phyloP scores from a whole-genome alignment of 495 filamentous ascomycete genomes.

The Lentithecium fluviatile region DNA sequence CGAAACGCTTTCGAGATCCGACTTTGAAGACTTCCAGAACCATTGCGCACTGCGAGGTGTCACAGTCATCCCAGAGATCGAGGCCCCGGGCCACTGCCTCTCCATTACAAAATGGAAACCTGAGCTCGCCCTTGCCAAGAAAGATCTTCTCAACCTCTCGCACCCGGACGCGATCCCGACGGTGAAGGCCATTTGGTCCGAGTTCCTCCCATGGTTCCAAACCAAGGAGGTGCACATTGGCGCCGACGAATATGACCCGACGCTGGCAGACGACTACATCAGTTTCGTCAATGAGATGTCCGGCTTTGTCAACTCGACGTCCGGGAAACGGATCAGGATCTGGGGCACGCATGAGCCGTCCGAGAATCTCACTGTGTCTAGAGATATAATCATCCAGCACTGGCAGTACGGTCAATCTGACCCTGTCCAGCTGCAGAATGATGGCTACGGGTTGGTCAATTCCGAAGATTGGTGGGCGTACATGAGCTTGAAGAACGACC shows the following conservation, averaged over 20 bases:
- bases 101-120: slow-evolving; percentile 59
- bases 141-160: slow-evolving; percentile 54
- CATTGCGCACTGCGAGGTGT: slow-evolving; percentile 55
- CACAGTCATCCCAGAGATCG: slow-evolving; percentile 57
- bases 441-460: slow-evolving; percentile 52
- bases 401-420: slow-evolving; percentile 61
- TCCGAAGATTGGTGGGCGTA: slow-evolving; percentile 60
- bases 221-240: slow-evolving; percentile 59
- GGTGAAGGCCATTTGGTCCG: slow-evolving; percentile 54
- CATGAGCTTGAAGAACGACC: slow-evolving; percentile 56
- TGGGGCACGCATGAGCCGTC: slow-evolving; percentile 57
- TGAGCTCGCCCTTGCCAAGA: slow-evolving; percentile 51
- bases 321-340: slow-evolving; percentile 52
- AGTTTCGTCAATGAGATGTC: slow-evolving; percentile 56
- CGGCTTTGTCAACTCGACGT: slow-evolving; percentile 45
- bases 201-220: slow-evolving; percentile 58
- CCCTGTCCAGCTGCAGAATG: slow-evolving; percentile 45
- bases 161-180: slow-evolving; percentile 56
- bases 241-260: slow-evolving; percentile 56
- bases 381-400: slow-evolving; percentile 53
- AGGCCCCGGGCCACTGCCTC: slow-evolving; percentile 55
- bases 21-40: slow-evolving; percentile 52
- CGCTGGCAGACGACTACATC: slow-evolving; percentile 54
- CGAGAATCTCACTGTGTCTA: slow-evolving; percentile 42
- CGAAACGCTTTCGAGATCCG: slow-evolving; percentile 49